phyloP scores from a whole-genome alignment of 305 asterid species.

The Withania somnifera region DNA sequence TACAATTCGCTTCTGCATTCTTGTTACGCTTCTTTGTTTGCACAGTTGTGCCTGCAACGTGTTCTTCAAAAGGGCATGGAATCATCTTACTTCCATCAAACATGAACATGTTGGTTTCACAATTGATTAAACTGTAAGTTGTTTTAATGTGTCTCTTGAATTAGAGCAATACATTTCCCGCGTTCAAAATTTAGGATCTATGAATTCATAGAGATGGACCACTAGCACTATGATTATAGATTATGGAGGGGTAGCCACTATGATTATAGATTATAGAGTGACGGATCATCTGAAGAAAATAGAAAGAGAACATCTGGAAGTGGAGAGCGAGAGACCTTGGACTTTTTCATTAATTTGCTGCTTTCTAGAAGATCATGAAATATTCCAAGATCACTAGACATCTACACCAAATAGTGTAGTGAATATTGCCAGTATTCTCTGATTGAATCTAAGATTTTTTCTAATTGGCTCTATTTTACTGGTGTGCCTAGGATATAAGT shows the following conservation, averaged over 20 bases:
- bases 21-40: slow-evolving; percentile 33
- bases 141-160: background rate
- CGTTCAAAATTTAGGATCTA: background rate
- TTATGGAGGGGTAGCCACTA: background rate
- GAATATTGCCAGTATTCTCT: background rate
- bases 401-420: slow-evolving; percentile 1
- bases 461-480: background rate
- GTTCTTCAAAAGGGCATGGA: background rate
- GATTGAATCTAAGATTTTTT: background rate
- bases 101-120: background rate
- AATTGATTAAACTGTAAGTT: background rate
- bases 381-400: background rate
- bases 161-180: background rate
- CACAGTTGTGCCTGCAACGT: background rate
- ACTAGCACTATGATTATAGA: background rate
- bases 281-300: background rate
- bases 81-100: background rate
- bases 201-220: background rate
- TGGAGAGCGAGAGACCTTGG: background rate
- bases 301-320: background rate
- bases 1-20: slow-evolving; percentile 97
- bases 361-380: background rate
- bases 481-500: background rate
- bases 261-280: background rate
- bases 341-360: background rate